Evolutionary conservation across 345 rosid species (phyloP).

Genomic region (Durio zibethinus): DNA sequence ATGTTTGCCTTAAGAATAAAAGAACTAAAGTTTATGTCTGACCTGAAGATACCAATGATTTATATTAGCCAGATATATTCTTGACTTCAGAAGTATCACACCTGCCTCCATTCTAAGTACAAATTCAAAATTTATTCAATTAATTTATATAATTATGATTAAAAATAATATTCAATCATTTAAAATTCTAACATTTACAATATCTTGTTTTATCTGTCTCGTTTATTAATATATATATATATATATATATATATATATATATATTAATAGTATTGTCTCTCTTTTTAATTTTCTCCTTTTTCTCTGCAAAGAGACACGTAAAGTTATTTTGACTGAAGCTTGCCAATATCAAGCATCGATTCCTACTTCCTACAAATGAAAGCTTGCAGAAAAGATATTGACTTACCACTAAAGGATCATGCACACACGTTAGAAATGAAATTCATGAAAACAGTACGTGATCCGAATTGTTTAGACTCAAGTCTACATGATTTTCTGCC

Average conservation of each 20-base stretch:
- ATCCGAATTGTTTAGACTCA: neutral
- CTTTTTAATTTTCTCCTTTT: neutral
- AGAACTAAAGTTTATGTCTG: neutral
- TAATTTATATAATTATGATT: no score
- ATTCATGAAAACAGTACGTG: neutral
- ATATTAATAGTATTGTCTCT: neutral
- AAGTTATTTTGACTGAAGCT: neutral
- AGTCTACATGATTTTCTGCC: neutral
- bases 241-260: no score
- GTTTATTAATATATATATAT: no score
- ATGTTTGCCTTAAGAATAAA: no score
- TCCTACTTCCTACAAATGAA: neutral
- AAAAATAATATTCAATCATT: no score
- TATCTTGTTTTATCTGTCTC: no score
- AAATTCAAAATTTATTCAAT: no score
- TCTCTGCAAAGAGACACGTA: no score
- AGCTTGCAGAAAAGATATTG: neutral
- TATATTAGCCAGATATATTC: neutral
- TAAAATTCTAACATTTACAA: no score
- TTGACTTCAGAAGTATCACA: neutral
- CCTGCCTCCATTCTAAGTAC: no score
- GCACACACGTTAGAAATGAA: neutral
- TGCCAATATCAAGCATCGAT: neutral
- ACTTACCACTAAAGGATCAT: neutral
- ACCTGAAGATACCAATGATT: neutral